phyloP scores from a whole-genome alignment of 108 stramenopile genomes.

The Pinguiococcus pyrenoidosus region DNA sequence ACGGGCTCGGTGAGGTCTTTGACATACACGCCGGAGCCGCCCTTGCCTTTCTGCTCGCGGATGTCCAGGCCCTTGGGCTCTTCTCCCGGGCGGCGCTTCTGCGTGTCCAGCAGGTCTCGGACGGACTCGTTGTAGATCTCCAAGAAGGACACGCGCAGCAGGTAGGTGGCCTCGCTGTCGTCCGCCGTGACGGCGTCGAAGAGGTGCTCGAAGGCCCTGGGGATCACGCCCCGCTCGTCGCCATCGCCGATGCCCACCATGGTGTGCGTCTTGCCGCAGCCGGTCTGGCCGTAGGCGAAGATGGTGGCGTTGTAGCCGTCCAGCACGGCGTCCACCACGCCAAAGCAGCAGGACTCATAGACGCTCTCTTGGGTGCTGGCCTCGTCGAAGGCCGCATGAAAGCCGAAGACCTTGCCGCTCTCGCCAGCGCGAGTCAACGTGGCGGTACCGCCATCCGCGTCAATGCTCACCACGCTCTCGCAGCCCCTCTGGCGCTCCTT shows the following conservation, averaged over 20 bases:
- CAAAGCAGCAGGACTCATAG: slow-evolving; percentile 73
- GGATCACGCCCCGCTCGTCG: slow-evolving; percentile 73
- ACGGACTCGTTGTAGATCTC: slow-evolving; percentile 33
- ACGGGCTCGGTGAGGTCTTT: slow-evolving; percentile 3
- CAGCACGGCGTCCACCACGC: slow-evolving; percentile 76
- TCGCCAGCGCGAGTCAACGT: slow-evolving; percentile 23
- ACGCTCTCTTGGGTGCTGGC: slow-evolving; percentile 63
- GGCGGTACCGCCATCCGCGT: not conserved
- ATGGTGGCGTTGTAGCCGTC: slow-evolving; percentile 94
- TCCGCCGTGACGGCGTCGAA: slow-evolving; percentile 21
- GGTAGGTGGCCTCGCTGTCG: slow-evolving; percentile 6
- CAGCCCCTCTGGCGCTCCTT: slow-evolving; percentile 78
- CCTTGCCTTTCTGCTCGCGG: slow-evolving; percentile 9
- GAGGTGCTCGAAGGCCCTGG: slow-evolving; percentile 63
- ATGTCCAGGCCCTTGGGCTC: slow-evolving; percentile 26
- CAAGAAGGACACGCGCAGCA: slow-evolving; percentile 2
- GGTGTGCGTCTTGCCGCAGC: slow-evolving; percentile 64
- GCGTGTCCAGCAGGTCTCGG: slow-evolving; percentile 24
- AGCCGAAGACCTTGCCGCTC: slow-evolving; percentile 63
- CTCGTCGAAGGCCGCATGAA: slow-evolving; percentile 80
- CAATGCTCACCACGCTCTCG: not conserved
- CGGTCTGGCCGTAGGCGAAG: slow-evolving; percentile 95
- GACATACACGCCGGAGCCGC: slow-evolving; percentile 11
- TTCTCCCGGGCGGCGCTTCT: too few relatives aligned
- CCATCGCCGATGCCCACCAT: slow-evolving; percentile 67